phyloP scores from a whole-genome alignment of 1,284 basidiomycete species.

The Ceratobasidium sp. region DNA sequence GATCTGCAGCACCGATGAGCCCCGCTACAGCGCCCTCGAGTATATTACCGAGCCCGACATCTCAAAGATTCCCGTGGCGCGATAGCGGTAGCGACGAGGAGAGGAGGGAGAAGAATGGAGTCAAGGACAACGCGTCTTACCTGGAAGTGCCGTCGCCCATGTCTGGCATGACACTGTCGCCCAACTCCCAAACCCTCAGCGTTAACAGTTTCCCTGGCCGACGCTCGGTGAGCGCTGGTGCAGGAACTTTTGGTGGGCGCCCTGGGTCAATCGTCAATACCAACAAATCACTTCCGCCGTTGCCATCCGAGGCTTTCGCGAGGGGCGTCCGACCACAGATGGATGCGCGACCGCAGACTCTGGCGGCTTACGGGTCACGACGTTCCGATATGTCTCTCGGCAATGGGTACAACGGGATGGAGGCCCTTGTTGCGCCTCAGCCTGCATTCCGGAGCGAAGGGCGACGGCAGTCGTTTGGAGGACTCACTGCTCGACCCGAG shows the following conservation, averaged over 20 bases:
- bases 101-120: constrained; percentile 27
- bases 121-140: constrained; percentile 30
- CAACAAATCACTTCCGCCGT: constrained; percentile 81
- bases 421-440: constrained; percentile 70
- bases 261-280: constrained; percentile 25
- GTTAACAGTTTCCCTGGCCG: constrained; percentile 5
- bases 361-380: constrained; percentile 49
- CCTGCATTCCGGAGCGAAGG: constrained; percentile 72
- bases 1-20: constrained; percentile 64
- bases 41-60: constrained; percentile 77
- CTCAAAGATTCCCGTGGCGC: constrained; percentile 60
- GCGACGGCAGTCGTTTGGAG: constrained; percentile 81
- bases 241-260: not conserved
- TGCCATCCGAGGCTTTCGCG: constrained; percentile 69
- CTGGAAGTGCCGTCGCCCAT: constrained; percentile 30
- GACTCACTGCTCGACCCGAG: constrained; percentile 59
- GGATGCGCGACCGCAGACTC: constrained; percentile 70
- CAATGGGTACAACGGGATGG: constrained; percentile 58
- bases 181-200: constrained; percentile 21
- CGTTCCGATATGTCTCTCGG: constrained; percentile 58
- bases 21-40: constrained; percentile 78
- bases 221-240: constrained; percentile 57
- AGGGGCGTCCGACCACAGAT: constrained; percentile 69
- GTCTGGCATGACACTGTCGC: constrained; percentile 30
- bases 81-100: constrained; percentile 64